phyloP scores from a whole-genome alignment of 2,329 filamentous ascomycete species.

The Colletotrichum tanaceti region DNA sequence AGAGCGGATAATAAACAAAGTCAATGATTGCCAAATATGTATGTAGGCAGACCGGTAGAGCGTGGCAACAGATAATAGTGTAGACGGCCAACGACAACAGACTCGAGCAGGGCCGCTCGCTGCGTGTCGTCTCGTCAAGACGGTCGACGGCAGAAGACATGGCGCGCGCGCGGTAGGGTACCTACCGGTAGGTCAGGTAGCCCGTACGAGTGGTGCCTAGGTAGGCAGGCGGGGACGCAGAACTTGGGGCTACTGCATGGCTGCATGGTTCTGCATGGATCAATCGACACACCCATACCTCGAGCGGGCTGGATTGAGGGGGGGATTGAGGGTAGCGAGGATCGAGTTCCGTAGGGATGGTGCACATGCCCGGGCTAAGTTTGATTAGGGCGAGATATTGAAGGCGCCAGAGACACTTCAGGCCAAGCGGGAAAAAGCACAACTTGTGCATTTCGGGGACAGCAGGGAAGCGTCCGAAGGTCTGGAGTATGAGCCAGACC shows the following conservation, averaged over 20 bases:
- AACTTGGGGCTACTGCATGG: constrained; percentile 3
- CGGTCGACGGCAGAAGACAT: constrained; percentile 19
- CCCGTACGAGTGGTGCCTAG: too few species aligned
- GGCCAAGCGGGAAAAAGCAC: constrained; percentile 32
- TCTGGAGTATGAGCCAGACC: constrained; percentile 16
- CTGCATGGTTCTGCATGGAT: neutral
- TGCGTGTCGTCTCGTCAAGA: constrained; percentile 16
- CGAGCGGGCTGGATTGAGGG: constrained; percentile 21
- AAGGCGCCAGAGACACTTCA: constrained; percentile 36
- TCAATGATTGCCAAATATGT: constrained; percentile 23
- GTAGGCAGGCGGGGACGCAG: constrained; percentile 12
- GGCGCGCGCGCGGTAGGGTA: too few species aligned
- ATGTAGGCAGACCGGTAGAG: neutral
- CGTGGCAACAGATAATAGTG: neutral
- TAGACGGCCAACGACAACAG: neutral
- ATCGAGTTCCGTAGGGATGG: constrained; percentile 33
- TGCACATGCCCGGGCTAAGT: constrained; percentile 14
- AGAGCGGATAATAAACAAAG: constrained; percentile 37
- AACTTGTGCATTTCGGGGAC: neutral
- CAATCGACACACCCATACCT: constrained; percentile 13
- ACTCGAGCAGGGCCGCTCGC: constrained; percentile 6
- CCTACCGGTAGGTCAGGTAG: neutral
- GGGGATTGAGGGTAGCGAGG: constrained; percentile 3
- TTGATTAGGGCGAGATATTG: constrained; percentile 41
- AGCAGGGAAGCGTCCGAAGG: constrained; percentile 28